Evolutionary conservation across 805 yeast species (phyloP).

Genomic region (Jamesozyma rosinii): DNA sequence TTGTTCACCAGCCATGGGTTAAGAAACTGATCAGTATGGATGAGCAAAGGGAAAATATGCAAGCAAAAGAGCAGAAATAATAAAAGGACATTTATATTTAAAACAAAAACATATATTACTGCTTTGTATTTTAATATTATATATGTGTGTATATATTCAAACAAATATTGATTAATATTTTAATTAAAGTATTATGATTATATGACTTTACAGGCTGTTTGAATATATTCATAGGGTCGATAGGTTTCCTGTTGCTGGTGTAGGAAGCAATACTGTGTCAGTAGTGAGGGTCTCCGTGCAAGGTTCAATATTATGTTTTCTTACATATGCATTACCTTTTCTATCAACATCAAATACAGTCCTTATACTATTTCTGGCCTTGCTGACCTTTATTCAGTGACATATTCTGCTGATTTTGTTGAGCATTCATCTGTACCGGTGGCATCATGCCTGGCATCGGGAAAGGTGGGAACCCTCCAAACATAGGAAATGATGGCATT

Average conservation of each 20-base stretch:
- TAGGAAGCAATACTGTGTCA: no score
- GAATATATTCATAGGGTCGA: no score
- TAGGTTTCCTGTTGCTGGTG: no score
- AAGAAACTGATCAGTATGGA: constrained; percentile 30
- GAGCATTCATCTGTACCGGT: constrained; percentile 30
- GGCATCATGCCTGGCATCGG: constrained; percentile 34
- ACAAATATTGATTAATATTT: no score
- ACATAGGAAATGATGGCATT: constrained; percentile 29
- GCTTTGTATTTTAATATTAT: neutral
- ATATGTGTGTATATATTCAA: neutral
- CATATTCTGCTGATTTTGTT: constrained; percentile 5
- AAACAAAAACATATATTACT: neutral
- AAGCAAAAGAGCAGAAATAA: neutral
- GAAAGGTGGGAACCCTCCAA: constrained; percentile 30
- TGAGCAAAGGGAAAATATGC: neutral
- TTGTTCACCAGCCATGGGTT: constrained; percentile 57
- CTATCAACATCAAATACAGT: neutral
- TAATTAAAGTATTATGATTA: no score
- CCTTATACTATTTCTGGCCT: neutral
- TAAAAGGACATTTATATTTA: constrained; percentile 3
- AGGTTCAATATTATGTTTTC: neutral
- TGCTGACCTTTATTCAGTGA: neutral
- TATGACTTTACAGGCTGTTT: no score
- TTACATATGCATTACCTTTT: neutral
- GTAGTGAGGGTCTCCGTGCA: no score